Percentiles rank a stretch among this genome's conserved stretches.
Conservation (phyloP, 2,329 filamentous ascomycete species). For the Cladophialophora yegresii region DNA sequence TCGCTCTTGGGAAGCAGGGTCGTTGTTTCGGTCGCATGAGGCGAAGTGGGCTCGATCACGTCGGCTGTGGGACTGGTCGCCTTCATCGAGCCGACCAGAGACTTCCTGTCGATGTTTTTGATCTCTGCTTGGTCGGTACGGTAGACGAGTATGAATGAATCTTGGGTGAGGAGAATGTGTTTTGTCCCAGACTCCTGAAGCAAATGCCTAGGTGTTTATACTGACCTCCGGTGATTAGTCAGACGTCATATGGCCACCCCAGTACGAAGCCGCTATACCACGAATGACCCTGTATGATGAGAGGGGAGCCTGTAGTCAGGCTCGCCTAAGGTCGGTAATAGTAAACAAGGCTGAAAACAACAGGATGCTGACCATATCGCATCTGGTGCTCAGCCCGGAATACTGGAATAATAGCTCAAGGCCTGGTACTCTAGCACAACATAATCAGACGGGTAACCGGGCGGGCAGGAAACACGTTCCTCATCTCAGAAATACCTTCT, state of each 20-base stretch:
- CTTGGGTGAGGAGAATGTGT: background rate
- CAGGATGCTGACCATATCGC: slow-evolving; percentile 13
- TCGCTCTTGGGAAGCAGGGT: slow-evolving; percentile 14
- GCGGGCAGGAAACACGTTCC: background rate
- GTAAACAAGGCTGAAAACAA: slow-evolving; percentile 9
- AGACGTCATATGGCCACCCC: slow-evolving; percentile 8
- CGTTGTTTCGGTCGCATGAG: slow-evolving; percentile 24
- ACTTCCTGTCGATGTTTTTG: background rate
- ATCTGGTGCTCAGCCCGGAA: slow-evolving; percentile 5
- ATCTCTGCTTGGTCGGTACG: background rate
- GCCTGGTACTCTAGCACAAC: background rate
- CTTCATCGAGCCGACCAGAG: background rate
- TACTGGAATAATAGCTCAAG: slow-evolving; percentile 4
- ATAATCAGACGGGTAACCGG: background rate
- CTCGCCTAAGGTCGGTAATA: background rate
- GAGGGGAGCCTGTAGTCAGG: slow-evolving; percentile 1
- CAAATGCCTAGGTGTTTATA: background rate
- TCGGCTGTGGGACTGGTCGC: slow-evolving; percentile 1
- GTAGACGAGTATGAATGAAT: background rate
- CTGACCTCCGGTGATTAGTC: background rate
- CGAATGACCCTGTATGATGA: slow-evolving; percentile 5
- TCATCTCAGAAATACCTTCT: slow-evolving; percentile 13
- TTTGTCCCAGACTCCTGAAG: background rate
- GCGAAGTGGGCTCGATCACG: background rate
- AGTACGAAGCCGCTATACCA: slow-evolving; percentile 4